Evolutionary conservation across 2,329 filamentous ascomycete genomes (phyloP).

Genomic region (Ophiostoma novo-ulmi): DNA sequence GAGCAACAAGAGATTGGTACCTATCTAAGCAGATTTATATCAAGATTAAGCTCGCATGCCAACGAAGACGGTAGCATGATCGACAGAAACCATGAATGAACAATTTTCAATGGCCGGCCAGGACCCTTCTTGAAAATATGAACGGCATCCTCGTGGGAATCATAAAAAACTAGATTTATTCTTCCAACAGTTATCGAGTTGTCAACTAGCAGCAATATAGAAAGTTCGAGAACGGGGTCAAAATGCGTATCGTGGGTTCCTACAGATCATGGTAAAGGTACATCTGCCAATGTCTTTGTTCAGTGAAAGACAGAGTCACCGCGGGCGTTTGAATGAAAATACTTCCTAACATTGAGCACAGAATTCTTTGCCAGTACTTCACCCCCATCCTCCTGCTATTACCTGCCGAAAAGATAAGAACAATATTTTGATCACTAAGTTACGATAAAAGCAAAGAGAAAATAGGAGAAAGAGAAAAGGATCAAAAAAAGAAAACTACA

Average conservation of each 20-base stretch:
- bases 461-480: not conserved
- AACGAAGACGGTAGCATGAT: not conserved
- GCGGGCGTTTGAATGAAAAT: not conserved
- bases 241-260: not conserved
- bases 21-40: not conserved
- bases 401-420: not conserved
- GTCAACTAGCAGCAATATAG: too few species aligned
- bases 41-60: not conserved
- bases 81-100: not conserved
- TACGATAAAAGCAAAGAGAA: not conserved
- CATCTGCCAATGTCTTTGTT: not conserved
- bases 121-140: not conserved
- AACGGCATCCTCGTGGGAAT: not conserved
- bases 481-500: not conserved
- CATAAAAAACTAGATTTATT: not conserved
- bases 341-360: not conserved
- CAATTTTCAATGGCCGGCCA: not conserved
- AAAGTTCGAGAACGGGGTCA: not conserved
- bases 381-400: not conserved
- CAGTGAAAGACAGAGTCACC: not conserved
- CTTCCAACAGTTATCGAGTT: not conserved
- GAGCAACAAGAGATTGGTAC: not conserved
- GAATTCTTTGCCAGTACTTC: not conserved
- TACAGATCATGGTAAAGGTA: too few species aligned
- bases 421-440: not conserved